Conservation (phyloP, 2,329 filamentous ascomycete species). For the Alternaria atra region DNA sequence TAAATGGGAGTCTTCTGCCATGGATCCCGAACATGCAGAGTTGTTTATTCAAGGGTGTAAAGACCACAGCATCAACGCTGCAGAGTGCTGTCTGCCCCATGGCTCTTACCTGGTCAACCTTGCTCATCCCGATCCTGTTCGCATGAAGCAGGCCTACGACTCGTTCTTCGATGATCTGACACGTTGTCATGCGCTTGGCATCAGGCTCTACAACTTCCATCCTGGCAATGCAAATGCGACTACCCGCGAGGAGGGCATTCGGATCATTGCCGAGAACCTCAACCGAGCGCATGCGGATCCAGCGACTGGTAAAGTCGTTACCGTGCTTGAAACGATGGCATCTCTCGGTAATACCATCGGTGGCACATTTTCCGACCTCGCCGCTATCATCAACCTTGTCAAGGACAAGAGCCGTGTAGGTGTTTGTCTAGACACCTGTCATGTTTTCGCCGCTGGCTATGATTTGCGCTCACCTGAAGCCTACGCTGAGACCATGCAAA, state of each 20-base stretch:
- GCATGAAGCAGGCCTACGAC: conserved; percentile 84
- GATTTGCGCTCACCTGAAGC: conserved; percentile 80
- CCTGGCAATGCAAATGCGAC: conserved; percentile 80
- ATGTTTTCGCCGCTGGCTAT: conserved; percentile 93
- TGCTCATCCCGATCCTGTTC: conserved; percentile 80
- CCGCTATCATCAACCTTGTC: conserved; percentile 81
- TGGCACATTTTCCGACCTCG: conserved; percentile 83
- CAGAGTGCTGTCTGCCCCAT: conserved; percentile 84
- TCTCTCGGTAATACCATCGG: conserved; percentile 86
- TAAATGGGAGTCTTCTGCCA: conserved; percentile 87
- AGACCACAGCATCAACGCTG: conserved; percentile 74
- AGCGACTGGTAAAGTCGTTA: conserved; percentile 74
- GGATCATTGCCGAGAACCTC: conserved; percentile 80
- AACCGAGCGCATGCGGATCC: conserved; percentile 79
- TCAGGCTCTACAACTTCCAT: conserved; percentile 97
- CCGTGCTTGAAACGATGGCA: conserved; percentile 95
- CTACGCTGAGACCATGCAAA: conserved; percentile 75
- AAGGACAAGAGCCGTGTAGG: conserved; percentile 85
- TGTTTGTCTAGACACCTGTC: conserved; percentile 96
- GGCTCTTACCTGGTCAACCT: conserved; percentile 97
- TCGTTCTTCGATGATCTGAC: conserved; percentile 88
- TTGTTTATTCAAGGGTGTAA: conserved; percentile 75
- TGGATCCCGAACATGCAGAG: conserved; percentile 72
- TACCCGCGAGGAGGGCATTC: conserved; percentile 73
- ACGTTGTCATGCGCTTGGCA: conserved; percentile 85